Base-by-base conservation (phyloP, 225 moss, liverwort and hornwort species). In the Marchantia paleacea region DNA sequence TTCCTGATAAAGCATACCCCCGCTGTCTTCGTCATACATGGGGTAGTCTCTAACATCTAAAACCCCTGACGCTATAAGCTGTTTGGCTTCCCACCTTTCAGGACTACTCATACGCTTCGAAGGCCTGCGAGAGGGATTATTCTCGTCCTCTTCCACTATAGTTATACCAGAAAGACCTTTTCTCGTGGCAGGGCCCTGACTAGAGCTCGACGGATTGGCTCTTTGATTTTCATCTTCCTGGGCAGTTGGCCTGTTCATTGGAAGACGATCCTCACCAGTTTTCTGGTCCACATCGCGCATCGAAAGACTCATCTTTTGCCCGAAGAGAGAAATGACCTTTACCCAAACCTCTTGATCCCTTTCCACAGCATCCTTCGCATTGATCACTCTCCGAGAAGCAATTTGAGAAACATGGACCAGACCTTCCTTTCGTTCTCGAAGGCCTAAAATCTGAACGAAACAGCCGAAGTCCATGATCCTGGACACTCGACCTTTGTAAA, bases 271-370 rank as follows among this genome's bases (percentile, higher is more conserved):
- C 52, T 92, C 86, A 49, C 94, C 96, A 29, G 92, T 92, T 69
- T 97, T 97, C 79, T 97, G 96, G 80, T 97, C 93, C 51, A 97
- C 96, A 75, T 97, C 96, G 48, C 96, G 90, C 91, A 94, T 97
- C 49, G 93, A 93, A 20, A 97, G 85, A 81, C 96, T 97, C 80
- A 97, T 91, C 84, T 97, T 97, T 75, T 93, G 91, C 8, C 91
- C 92, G 67, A 89, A 88, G 6, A 94, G 75, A 52, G 94, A 93
- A 18, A 97, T 77, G n/a, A 97, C 96, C 80, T 97, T 97, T 80
- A 97, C 94, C 92, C 93, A 97, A 7, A 94, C 94, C 60, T 97
- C 96, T 84, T 94, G 96, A 82, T 97, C 96, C 64, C 96, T 86
- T 82, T 94, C 96, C 57, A 97, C 96, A 12, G 96, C 96, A 49